Percentiles rank a stretch among this genome's conserved stretches.
Evolutionary conservation across 805 yeast genomes (phyloP).

Genomic region (Spathaspora arborariae): DNA sequence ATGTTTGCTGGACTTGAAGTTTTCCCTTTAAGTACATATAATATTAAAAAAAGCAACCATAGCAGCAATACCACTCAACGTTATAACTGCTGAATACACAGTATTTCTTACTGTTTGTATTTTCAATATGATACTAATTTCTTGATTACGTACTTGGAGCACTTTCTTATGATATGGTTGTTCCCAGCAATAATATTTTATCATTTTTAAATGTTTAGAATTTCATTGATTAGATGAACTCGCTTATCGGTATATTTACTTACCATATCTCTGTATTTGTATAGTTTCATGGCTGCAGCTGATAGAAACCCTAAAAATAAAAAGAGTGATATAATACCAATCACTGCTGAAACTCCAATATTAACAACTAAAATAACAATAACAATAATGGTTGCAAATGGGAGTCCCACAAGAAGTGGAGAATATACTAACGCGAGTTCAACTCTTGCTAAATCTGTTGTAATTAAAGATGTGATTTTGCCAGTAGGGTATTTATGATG

Average conservation of each 20-base stretch:
- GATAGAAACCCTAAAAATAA: slow-evolving; percentile 44
- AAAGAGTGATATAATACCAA: slow-evolving; percentile 50
- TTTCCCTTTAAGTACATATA: slow-evolving; percentile 22
- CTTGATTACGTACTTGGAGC: slow-evolving; percentile 49
- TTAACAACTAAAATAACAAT: slow-evolving; percentile 58
- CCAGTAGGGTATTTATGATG: slow-evolving; percentile 58
- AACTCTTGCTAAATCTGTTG: slow-evolving; percentile 73
- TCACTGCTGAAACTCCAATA: slow-evolving; percentile 65
- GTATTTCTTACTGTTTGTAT: slow-evolving; percentile 61
- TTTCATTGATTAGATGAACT: slow-evolving; percentile 67
- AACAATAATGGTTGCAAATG: slow-evolving; percentile 56
- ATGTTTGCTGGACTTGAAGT: slow-evolving; percentile 49
- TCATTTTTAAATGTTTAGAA: slow-evolving; percentile 68
- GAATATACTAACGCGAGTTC: slow-evolving; percentile 64
- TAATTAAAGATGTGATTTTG: slow-evolving; percentile 64
- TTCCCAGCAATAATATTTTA: slow-evolving; percentile 89
- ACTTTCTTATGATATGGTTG: slow-evolving; percentile 59
- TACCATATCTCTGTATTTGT: slow-evolving; percentile 50
- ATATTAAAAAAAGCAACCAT: slow-evolving; percentile 43
- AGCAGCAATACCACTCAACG: slow-evolving; percentile 65
- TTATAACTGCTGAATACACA: slow-evolving; percentile 57
- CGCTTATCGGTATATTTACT: slow-evolving; percentile 66
- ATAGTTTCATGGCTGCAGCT: slow-evolving; percentile 44
- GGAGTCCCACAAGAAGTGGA: slow-evolving; percentile 58
- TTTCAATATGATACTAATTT: slow-evolving; percentile 52